Percentiles rank a stretch among this genome's conserved stretches.
phyloP scores from a whole-genome alignment of 306 rosid species.

The Lathyrus tuberosus region DNA sequence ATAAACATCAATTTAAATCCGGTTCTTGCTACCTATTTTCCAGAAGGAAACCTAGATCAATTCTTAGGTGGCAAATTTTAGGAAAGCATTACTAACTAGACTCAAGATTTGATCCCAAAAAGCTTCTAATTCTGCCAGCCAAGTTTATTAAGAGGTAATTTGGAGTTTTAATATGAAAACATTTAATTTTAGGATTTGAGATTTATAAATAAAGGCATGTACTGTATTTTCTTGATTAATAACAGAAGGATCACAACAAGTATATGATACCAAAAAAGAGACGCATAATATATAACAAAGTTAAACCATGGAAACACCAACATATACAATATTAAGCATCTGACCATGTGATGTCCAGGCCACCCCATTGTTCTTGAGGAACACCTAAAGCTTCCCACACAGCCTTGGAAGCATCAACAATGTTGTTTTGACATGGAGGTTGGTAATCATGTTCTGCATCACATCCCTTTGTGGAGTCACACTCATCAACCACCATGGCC shows the following conservation, averaged over 20 bases:
- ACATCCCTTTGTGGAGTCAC: constrained; percentile 57
- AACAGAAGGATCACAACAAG: not conserved
- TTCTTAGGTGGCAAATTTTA: too few relatives aligned
- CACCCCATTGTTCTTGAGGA: constrained; percentile 21
- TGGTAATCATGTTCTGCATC: constrained; percentile 50
- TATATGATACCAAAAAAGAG: not conserved
- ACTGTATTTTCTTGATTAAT: too few relatives aligned
- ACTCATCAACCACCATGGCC: constrained; percentile 59
- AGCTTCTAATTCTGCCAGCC: too few relatives aligned
- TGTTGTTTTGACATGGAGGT: constrained; percentile 51
- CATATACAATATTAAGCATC: constrained; percentile 7
- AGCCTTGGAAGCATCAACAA: constrained; percentile 48
- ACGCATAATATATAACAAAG: not conserved
- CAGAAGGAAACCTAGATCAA: too few relatives aligned
- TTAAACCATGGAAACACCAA: not conserved
- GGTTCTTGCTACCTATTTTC: too few relatives aligned
- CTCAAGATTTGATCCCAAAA: too few relatives aligned
- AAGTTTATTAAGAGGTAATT: too few relatives aligned
- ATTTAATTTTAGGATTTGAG: too few relatives aligned
- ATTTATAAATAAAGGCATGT: too few relatives aligned
- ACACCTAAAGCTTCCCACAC: constrained; percentile 45
- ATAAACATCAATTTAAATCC: too few relatives aligned
- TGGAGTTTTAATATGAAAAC: too few relatives aligned
- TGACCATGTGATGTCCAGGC: constrained; percentile 30
- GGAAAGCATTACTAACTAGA: too few relatives aligned